Percentiles rank a stretch among this genome's conserved stretches.
Conservation (phyloP, 306 rosid species). For the Quercus agrifolia region DNA sequence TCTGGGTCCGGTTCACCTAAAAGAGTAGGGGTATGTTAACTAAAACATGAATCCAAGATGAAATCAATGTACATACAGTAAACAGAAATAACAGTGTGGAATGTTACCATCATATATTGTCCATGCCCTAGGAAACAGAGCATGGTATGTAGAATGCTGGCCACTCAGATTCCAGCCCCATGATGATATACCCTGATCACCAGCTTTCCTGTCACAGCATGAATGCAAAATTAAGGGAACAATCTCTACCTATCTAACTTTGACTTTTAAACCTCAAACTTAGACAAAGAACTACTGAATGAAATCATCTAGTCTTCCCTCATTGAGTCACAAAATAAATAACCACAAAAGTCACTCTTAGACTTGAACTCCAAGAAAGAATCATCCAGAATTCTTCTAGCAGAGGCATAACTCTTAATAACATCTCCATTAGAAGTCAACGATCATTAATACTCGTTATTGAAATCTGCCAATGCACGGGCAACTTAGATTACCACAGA, state of each 20-base stretch:
- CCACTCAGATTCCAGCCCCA: conserved; percentile 99
- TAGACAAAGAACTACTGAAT: background rate
- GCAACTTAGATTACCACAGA: background rate
- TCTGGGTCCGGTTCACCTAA: conserved; percentile 99
- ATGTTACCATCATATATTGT: conserved; percentile 88
- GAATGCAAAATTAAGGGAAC: conserved; percentile 6
- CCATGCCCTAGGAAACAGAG: conserved; percentile 99
- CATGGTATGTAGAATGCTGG: conserved; percentile 98
- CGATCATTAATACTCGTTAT: background rate
- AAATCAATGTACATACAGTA: background rate
- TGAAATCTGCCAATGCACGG: background rate
- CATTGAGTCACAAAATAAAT: background rate
- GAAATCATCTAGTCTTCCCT: background rate
- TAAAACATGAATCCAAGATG: conserved; percentile 8
- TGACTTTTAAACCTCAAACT: background rate
- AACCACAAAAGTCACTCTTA: background rate
- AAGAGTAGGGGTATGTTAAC: conserved; percentile 15
- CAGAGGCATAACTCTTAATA: background rate
- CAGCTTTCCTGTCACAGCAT: conserved; percentile 53
- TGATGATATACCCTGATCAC: conserved; percentile 88
- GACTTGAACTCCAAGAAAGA: background rate
- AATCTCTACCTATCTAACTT: conserved; percentile 8
- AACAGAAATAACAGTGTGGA: conserved; percentile 20
- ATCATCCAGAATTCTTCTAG: background rate
- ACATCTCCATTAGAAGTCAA: background rate